Conservation (phyloP, 2,329 filamentous ascomycete species). For the Corinectria fuckeliana region DNA sequence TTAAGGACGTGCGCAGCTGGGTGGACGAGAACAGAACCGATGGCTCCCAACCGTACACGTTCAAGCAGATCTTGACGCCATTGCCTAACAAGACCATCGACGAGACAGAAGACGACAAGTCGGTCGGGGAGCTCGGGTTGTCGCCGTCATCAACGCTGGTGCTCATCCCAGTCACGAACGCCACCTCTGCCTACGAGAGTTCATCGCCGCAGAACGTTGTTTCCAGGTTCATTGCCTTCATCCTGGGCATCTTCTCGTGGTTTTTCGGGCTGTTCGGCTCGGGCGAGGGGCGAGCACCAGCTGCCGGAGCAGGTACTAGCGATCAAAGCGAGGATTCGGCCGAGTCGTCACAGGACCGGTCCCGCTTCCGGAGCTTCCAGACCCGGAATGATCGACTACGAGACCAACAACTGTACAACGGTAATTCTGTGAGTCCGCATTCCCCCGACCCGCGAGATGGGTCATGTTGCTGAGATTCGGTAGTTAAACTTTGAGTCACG, state of each 20-base stretch:
- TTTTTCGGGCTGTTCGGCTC: conserved; percentile 44
- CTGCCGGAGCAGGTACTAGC: neutral
- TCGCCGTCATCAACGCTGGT: conserved; percentile 83
- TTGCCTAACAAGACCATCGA: conserved; percentile 77
- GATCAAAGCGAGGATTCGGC: conserved; percentile 16
- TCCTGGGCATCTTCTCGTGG: conserved; percentile 46
- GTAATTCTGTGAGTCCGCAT: conserved; percentile 75
- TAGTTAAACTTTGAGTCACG: conserved; percentile 74
- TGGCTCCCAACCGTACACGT: conserved; percentile 72
- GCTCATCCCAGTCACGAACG: conserved; percentile 70
- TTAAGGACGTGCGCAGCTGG: conserved; percentile 78
- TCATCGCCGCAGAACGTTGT: conserved; percentile 37
- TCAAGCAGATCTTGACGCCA: conserved; percentile 84
- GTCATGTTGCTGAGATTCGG: conserved; percentile 35
- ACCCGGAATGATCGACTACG: conserved; percentile 61
- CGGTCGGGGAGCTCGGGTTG: conserved; percentile 73
- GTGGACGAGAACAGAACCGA: conserved; percentile 69
- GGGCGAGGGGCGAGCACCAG: conserved; percentile 20
- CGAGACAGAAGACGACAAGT: conserved; percentile 73
- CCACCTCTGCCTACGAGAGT: conserved; percentile 49
- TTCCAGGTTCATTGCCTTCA: conserved; percentile 39
- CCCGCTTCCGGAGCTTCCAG: conserved; percentile 39
- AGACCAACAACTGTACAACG: conserved; percentile 84
- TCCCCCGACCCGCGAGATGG: neutral
- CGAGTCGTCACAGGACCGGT: conserved; percentile 30